These are phyloP conservation scores for Aplosporella prunicola DNA, from an alignment of 2,329 filamentous ascomycete genomes.

Conservation along the genomic window DNA sequence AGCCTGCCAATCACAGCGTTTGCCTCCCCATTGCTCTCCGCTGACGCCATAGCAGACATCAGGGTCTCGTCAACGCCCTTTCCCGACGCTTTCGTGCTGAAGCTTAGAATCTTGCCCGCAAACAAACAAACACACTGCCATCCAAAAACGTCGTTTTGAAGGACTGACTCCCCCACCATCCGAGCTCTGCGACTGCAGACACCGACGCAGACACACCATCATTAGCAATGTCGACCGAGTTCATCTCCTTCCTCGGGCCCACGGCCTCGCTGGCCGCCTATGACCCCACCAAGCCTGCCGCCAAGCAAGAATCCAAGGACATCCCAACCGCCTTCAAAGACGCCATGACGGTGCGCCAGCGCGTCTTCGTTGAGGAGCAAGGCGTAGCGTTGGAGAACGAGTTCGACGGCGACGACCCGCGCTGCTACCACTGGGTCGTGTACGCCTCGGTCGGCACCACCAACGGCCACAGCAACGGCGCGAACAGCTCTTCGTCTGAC, in stretches of 20 bases:
- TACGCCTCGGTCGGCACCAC: conserved; percentile 55
- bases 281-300: conserved; percentile 24
- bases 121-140: too few species aligned
- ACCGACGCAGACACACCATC: not conserved
- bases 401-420: conserved; percentile 68
- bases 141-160: too few species aligned
- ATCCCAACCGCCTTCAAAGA: conserved; percentile 41
- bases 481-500: conserved; percentile 13
- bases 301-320: conserved; percentile 22
- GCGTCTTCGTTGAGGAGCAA: conserved; percentile 51
- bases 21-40: too few species aligned
- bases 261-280: conserved; percentile 28
- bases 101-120: too few species aligned
- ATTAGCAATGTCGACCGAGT: conserved; percentile 29
- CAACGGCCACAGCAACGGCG: conserved; percentile 34
- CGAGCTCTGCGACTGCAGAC: too few species aligned
- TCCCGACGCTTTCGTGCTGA: too few species aligned
- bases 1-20: too few species aligned
- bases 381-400: conserved; percentile 55
- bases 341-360: conserved; percentile 48
- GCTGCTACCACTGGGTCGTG: conserved; percentile 80
- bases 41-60: too few species aligned
- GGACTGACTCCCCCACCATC: too few species aligned
- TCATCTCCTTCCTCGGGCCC: conserved; percentile 29
- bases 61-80: too few species aligned